A percentile compares a stretch with the other conserved stretches of the same genome.
phyloP scores from a whole-genome alignment of 116 monocot species.

The Cymodocea nodosa region DNA sequence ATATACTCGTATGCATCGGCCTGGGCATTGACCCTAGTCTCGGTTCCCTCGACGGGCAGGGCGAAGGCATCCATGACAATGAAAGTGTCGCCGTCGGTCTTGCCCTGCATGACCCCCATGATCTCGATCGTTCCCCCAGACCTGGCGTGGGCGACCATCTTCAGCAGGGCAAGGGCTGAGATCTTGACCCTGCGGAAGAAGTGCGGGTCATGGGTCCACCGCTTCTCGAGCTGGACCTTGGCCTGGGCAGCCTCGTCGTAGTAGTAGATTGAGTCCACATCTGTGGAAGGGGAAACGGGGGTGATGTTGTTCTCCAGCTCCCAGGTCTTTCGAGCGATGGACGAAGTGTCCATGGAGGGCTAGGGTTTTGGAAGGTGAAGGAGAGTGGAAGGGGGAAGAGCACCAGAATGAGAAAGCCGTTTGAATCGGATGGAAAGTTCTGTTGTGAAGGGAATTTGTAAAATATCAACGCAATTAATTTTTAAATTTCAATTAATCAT shows the following conservation, averaged over 20 bases:
- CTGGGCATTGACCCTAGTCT: slow-evolving; percentile 94
- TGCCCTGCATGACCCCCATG: slow-evolving; percentile 99
- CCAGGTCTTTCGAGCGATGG: slow-evolving; percentile 73
- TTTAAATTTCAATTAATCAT: too few species aligned
- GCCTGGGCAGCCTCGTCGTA: slow-evolving; percentile 76
- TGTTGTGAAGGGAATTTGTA: too few species aligned
- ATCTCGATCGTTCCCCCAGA: slow-evolving; percentile 93
- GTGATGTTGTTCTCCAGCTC: slow-evolving; percentile 91
- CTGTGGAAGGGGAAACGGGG: slow-evolving; percentile 14
- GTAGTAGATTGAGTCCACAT: slow-evolving; percentile 66
- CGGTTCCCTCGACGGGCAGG: slow-evolving; percentile 95
- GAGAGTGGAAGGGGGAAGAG: too few species aligned
- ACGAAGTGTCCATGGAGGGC: slow-evolving; percentile 14
- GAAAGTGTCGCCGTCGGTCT: slow-evolving; percentile 73
- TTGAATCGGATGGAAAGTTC: too few species aligned
- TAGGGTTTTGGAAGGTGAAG: too few species aligned
- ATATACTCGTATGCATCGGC: slow-evolving; percentile 97
- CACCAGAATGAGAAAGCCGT: too few species aligned
- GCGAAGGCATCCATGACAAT: slow-evolving; percentile 98
- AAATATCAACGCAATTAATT: too few species aligned
- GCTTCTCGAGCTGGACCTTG: slow-evolving; percentile 66
- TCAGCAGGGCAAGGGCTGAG: slow-evolving; percentile 90
- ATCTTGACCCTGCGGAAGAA: slow-evolving; percentile 60
- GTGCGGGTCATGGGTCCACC: slow-evolving; percentile 82
- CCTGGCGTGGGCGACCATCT: slow-evolving; percentile 97